Evolutionary conservation across 305 asterid species (phyloP).

Genomic region (Fraxinus paxiana): DNA sequence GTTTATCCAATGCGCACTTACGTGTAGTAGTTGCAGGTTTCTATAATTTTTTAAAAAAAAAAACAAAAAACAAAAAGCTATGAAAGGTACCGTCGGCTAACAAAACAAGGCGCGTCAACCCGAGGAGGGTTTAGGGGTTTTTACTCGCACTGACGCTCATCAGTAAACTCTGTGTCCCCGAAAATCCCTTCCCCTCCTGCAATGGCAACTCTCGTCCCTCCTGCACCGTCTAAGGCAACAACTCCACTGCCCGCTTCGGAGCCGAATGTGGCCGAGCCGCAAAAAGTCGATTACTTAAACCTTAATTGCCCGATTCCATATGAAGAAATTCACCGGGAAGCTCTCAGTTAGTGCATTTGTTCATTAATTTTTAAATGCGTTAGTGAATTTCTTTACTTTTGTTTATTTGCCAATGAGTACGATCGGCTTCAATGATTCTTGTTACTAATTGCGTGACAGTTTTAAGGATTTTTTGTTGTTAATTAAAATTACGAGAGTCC

Average conservation of each 20-base stretch:
- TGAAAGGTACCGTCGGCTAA: background rate
- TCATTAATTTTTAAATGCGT: background rate
- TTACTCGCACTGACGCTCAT: background rate
- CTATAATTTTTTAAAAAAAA: too few relatives aligned
- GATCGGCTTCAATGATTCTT: background rate
- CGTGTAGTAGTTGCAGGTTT: too few relatives aligned
- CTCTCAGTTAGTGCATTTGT: slow-evolving; percentile 35
- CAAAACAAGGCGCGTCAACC: background rate
- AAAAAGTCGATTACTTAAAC: slow-evolving; percentile 21
- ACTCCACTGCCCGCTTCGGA: slow-evolving; percentile 23
- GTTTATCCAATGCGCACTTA: too few relatives aligned
- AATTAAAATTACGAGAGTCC: background rate
- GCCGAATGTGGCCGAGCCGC: slow-evolving; percentile 16
- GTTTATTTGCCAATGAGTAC: background rate
- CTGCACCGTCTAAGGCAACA: background rate
- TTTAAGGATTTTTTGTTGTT: background rate
- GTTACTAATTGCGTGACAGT: background rate
- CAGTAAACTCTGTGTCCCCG: background rate
- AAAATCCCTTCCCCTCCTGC: background rate
- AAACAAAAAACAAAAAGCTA: too few relatives aligned
- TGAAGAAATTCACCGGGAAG: slow-evolving; percentile 26
- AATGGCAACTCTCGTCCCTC: slow-evolving; percentile 16
- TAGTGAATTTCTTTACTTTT: background rate
- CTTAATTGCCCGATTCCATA: slow-evolving; percentile 26
- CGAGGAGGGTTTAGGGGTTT: background rate